These are phyloP conservation scores for Diutina ranongensis DNA, from an alignment of 1,139 yeast species.

Conservation along the genomic window DNA sequence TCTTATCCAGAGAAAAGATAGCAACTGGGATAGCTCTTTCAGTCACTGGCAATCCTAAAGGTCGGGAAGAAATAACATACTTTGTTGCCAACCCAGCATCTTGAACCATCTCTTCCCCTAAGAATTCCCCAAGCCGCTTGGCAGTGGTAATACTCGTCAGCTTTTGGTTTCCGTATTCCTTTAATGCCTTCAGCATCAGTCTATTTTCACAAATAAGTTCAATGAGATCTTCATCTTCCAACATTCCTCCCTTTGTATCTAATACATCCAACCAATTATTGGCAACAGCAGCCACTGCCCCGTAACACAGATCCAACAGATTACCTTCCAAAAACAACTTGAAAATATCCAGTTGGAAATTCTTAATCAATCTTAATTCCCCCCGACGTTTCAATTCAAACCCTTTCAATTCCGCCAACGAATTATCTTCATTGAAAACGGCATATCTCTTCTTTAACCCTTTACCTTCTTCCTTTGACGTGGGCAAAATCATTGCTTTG, in stretches of 20 bases:
- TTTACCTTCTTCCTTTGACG: constrained; percentile 95
- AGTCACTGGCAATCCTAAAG: constrained; percentile 81
- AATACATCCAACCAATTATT: constrained; percentile 93
- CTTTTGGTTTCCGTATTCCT: constrained; percentile 83
- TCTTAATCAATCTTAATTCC: constrained; percentile 84
- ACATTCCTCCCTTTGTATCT: constrained; percentile 74
- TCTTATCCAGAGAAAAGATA: constrained; percentile 69
- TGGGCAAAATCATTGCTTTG: constrained; percentile 93
- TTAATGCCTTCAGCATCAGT: constrained; percentile 86
- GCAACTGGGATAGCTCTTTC: constrained; percentile 97
- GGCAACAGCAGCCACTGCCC: constrained; percentile 85
- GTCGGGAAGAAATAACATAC: constrained; percentile 80
- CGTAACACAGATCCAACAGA: constrained; percentile 68
- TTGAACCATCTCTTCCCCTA: constrained; percentile 96
- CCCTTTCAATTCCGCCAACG: constrained; percentile 91
- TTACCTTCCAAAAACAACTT: constrained; percentile 82
- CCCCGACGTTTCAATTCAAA: constrained; percentile 96
- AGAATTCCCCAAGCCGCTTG: constrained; percentile 79
- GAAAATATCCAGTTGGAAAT: constrained; percentile 91
- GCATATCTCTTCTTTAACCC: constrained; percentile 95
- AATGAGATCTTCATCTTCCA: constrained; percentile 90
- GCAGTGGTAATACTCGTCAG: constrained; percentile 97
- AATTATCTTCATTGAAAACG: constrained; percentile 89
- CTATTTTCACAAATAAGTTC: constrained; percentile 93
- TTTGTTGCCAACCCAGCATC: constrained; percentile 95